Evolutionary conservation across 495 filamentous ascomycete species (phyloP).

Genomic region (Haplographium delicatum): DNA sequence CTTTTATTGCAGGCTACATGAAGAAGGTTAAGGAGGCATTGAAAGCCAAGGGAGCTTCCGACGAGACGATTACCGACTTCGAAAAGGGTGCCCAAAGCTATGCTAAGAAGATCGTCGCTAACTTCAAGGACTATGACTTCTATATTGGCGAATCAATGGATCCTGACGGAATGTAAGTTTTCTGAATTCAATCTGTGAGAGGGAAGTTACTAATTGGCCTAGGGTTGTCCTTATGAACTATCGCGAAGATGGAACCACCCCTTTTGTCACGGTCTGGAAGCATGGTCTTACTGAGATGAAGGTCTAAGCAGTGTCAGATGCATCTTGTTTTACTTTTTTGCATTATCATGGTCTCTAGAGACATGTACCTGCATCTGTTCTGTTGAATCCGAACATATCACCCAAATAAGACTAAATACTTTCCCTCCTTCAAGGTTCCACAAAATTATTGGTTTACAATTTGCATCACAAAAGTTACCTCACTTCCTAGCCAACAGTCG

Average conservation of each 20-base stretch:
- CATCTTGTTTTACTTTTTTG: slow-evolving; percentile 6
- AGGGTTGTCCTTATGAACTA: slow-evolving; percentile 96
- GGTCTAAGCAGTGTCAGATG: slow-evolving; percentile 55
- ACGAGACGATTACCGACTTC: slow-evolving; percentile 66
- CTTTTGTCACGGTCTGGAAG: slow-evolving; percentile 91
- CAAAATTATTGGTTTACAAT: no score
- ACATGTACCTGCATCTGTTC: background rate
- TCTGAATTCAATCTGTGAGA: background rate
- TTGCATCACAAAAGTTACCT: no score
- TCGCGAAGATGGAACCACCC: slow-evolving; percentile 90
- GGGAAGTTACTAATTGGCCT: slow-evolving; percentile 9
- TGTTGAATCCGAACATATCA: slow-evolving; percentile 9
- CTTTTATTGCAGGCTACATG: slow-evolving; percentile 65
- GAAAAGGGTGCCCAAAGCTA: slow-evolving; percentile 65
- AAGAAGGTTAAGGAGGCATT: slow-evolving; percentile 73
- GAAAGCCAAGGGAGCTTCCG: slow-evolving; percentile 52
- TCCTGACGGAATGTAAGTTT: slow-evolving; percentile 78
- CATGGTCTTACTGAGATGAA: slow-evolving; percentile 86
- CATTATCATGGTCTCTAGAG: slow-evolving; percentile 8
- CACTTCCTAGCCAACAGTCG: no score
- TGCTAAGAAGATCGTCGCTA: slow-evolving; percentile 71
- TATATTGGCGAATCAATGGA: slow-evolving; percentile 89
- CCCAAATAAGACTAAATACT: slow-evolving; percentile 5
- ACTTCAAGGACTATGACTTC: slow-evolving; percentile 94
- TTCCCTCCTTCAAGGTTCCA: slow-evolving; percentile 1